Evolutionary conservation across 306 rosid species (phyloP), one percentile per base, ranked within the genome.

Genomic region (Canavalia gladiata): DNA sequence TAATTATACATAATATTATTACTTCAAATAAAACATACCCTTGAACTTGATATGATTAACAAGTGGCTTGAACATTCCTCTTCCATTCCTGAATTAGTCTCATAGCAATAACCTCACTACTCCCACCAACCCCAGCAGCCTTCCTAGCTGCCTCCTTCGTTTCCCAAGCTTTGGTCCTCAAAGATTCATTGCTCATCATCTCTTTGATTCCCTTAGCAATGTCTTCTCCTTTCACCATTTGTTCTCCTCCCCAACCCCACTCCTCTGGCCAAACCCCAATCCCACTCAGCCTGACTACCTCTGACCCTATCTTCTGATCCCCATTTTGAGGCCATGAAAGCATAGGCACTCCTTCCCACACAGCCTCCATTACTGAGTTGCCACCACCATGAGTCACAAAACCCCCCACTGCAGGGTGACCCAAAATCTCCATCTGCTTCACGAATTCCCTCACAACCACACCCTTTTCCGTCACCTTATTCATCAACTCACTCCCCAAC

Each of bases 381-480:
- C 90, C 84, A 4, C 92, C 94, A 37, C 86, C 70, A 42, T 90
- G 94, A 78, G 74, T 86, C 13, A 90, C 6, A 76, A 88, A 88
- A 2, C 94, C 90, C 1, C 88, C 92, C 57, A 88, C 79, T 3
- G 87, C 80, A 49, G 25, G 47, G 65, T 90, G 89, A 1, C 81
- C 75, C 29, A 88, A 12, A 46, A 88, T 78, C 35, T 81, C 76
- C 41, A 57, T 68, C 51, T 90, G 90, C 13, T 83, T 73, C n/a
- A 85, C 90, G 84, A 87, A 88, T 1, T 51, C 59, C 80, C 78
- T 88, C 74, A 88, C 82, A 68, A 85, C 89, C 75, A 78, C 35
- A 12, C 94, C 89, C 55, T 68, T 84, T 0, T 54, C 84, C 71
- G 62, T 75, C 78, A 77, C 3, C 9, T 52, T 80, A 78, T 56